Evolutionary conservation across 352 stramenopile species (phyloP).

Genomic region (Phytopythium cucurbitacearum): DNA sequence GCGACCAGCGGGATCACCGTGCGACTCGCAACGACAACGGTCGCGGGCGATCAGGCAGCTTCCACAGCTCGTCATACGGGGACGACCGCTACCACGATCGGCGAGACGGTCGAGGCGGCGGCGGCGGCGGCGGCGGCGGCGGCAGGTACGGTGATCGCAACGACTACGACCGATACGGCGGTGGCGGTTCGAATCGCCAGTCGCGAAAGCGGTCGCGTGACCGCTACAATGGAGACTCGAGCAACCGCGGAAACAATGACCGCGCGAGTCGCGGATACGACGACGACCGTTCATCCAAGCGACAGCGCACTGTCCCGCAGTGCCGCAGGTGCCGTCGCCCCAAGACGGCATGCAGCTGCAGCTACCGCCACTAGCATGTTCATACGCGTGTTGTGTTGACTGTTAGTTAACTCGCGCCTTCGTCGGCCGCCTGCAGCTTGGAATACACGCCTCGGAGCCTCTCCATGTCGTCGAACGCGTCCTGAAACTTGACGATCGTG

Average conservation of each 20-base stretch:
- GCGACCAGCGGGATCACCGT: constrained; percentile 14
- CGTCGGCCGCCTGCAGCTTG: constrained; percentile 12
- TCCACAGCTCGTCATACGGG: constrained; percentile 3
- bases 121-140: constrained; percentile 7
- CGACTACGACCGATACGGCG: constrained; percentile 21
- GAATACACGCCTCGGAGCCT: constrained; percentile 22
- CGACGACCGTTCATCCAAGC: constrained; percentile 31
- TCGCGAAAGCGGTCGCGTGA: constrained; percentile 17
- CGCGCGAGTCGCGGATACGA: constrained; percentile 11
- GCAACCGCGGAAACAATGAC: constrained; percentile 24
- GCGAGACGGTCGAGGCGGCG: constrained; percentile 11
- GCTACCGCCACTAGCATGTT: constrained; percentile 27
- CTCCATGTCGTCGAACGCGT: constrained; percentile 19
- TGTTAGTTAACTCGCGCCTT: background rate
- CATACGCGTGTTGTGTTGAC: background rate
- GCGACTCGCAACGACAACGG: constrained; percentile 20
- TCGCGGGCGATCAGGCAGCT: constrained; percentile 13
- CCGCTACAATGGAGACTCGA: constrained; percentile 17
- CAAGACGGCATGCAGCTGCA: constrained; percentile 49
- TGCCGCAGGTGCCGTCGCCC: constrained; percentile 49
- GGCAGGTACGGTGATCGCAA: constrained; percentile 8
- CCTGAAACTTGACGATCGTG: constrained; percentile 21
- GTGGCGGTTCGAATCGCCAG: constrained; percentile 7
- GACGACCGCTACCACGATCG: constrained; percentile 16
- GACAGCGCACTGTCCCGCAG: constrained; percentile 29